Conservation (phyloP, 495 filamentous ascomycete species). For the Apodospora peruviana region DNA sequence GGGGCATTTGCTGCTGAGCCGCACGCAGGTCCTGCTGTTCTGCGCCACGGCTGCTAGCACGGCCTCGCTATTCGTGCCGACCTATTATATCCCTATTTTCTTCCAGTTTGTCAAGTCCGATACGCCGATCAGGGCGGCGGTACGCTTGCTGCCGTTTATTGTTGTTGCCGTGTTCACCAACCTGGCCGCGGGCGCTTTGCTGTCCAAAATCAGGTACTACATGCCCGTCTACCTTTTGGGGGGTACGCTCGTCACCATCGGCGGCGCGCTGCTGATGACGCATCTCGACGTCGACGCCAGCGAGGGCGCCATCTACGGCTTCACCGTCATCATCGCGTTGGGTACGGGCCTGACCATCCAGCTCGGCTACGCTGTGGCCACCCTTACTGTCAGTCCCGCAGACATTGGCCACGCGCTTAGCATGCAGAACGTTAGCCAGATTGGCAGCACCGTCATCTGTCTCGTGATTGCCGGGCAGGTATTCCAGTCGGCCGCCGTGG, state of each 20-base stretch:
- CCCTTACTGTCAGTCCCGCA: slow-evolving; percentile 36
- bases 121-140: slow-evolving; percentile 42
- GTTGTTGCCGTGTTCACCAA: slow-evolving; percentile 41
- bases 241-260: slow-evolving; percentile 43
- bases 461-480: slow-evolving; percentile 54
- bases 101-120: slow-evolving; percentile 55
- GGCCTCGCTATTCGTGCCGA: slow-evolving; percentile 31
- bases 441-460: slow-evolving; percentile 45
- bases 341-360: slow-evolving; percentile 50
- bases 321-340: slow-evolving; percentile 45
- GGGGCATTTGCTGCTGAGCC: slow-evolving; percentile 40
- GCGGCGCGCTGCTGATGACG: slow-evolving; percentile 46
- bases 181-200: slow-evolving; percentile 45
- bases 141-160: slow-evolving; percentile 56
- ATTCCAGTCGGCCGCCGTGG: slow-evolving; percentile 43
- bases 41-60: slow-evolving; percentile 26
- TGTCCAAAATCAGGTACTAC: slow-evolving; percentile 49
- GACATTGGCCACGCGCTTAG: slow-evolving; percentile 41
- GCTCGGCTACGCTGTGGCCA: slow-evolving; percentile 49
- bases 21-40: slow-evolving; percentile 42
- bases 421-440: slow-evolving; percentile 51
- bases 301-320: slow-evolving; percentile 47
- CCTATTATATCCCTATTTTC: slow-evolving; percentile 50
- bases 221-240: slow-evolving; percentile 53
- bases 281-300: slow-evolving; percentile 29